A percentile compares a stretch with the other conserved stretches of the same genome.
Conservation (phyloP, 2,329 filamentous ascomycete genomes). For the Coniochaeta sp. region DNA sequence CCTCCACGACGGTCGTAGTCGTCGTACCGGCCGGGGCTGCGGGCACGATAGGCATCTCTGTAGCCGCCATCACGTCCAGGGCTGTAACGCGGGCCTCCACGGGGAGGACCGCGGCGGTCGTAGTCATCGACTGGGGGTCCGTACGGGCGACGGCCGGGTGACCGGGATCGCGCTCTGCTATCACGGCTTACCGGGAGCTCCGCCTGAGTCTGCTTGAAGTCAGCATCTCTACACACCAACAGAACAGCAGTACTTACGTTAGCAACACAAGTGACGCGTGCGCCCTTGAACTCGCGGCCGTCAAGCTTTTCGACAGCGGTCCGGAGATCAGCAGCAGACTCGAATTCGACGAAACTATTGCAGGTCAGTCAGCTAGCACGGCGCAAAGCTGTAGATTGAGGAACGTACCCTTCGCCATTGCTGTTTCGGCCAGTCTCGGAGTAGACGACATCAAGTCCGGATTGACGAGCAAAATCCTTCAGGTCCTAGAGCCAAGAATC, state of each 20-base stretch:
- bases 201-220: conserved; percentile 63
- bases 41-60: conserved; percentile 76
- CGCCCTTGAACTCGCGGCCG: conserved; percentile 85
- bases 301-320: conserved; percentile 94
- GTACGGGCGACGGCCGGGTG: conserved; percentile 58
- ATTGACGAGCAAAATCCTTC: conserved; percentile 98
- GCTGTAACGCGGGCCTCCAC: conserved; percentile 63
- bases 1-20: conserved; percentile 82
- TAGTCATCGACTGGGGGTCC: conserved; percentile 69
- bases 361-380: conserved; percentile 8
- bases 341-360: conserved; percentile 90
- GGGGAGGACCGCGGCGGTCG: conserved; percentile 69
- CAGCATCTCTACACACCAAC: not conserved
- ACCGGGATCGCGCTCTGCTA: conserved; percentile 72
- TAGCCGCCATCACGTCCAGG: conserved; percentile 59
- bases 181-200: conserved; percentile 59
- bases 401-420: conserved; percentile 80
- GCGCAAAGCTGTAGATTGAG: not conserved
- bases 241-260: conserved; percentile 57
- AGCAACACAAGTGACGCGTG: conserved; percentile 74
- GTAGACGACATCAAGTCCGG: conserved; percentile 95
- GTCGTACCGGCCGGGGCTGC: conserved; percentile 79
- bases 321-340: conserved; percentile 83
- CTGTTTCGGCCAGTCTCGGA: conserved; percentile 91
- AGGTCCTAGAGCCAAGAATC: conserved; percentile 86